These are phyloP conservation scores for Lachancea dasiensis DNA, from an alignment of 805 yeast genomes.

Conservation along the genomic window DNA sequence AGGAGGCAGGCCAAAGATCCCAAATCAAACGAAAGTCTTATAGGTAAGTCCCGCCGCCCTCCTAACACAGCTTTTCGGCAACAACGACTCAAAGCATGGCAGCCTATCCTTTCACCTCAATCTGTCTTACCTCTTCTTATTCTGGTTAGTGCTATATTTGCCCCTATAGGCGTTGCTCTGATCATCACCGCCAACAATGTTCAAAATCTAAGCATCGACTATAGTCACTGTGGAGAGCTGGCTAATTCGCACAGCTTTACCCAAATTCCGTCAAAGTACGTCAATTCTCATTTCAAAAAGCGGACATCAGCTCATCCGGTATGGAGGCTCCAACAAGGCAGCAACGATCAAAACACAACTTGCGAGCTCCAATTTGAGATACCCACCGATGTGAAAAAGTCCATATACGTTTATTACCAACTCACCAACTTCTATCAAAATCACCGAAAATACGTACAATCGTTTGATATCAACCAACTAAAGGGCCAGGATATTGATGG, in stretches of 20 bases:
- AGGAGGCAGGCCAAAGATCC: background rate
- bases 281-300: conserved; percentile 54
- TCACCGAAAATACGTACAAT: conserved; percentile 87
- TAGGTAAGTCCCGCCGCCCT: conserved; percentile 44
- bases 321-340: conserved; percentile 56
- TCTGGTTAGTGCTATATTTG: conserved; percentile 68
- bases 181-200: conserved; percentile 73
- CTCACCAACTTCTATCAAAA: conserved; percentile 90
- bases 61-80: conserved; percentile 79
- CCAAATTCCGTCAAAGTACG: conserved; percentile 54
- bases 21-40: conserved; percentile 1
- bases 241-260: conserved; percentile 42
- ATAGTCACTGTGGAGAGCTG: conserved; percentile 56
- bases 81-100: conserved; percentile 58
- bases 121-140: conserved; percentile 83
- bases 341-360: conserved; percentile 27
- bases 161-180: conserved; percentile 87
- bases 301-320: conserved; percentile 37
- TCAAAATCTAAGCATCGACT: conserved; percentile 68
- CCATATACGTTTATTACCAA: conserved; percentile 74
- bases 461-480: conserved; percentile 75
- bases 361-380: conserved; percentile 70
- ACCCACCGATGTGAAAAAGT: conserved; percentile 63
- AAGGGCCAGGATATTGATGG: conserved; percentile 64
- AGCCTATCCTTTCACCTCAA: conserved; percentile 86